phyloP scores from a whole-genome alignment of 164 flowering plant species.

The Taxillus chinensis region DNA sequence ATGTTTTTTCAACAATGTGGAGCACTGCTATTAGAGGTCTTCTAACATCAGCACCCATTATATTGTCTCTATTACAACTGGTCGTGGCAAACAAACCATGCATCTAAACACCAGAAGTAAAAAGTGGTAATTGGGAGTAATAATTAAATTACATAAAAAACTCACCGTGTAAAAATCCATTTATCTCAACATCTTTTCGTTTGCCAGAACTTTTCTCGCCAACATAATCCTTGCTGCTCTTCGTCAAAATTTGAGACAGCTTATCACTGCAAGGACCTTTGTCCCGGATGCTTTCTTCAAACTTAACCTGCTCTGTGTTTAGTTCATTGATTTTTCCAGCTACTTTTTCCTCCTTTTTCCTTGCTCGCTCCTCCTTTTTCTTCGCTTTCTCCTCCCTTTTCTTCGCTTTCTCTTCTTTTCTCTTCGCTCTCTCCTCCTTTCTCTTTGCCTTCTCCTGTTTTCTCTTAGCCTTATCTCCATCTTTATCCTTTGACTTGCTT shows the following conservation, averaged over 20 bases:
- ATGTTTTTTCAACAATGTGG: not conserved
- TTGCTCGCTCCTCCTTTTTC: slow-evolving; percentile 8
- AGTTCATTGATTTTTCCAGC: slow-evolving; percentile 5
- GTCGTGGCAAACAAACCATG: not conserved
- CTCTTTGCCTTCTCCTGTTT: slow-evolving; percentile 4
- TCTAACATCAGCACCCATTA: not conserved
- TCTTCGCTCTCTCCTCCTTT: slow-evolving; percentile 10
- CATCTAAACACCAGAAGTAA: not conserved
- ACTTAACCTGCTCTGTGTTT: slow-evolving; percentile 4
- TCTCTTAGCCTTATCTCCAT: not conserved
- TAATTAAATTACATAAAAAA: slow-evolving; percentile 1
- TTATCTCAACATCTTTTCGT: slow-evolving; percentile 13
- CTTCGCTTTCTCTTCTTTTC: slow-evolving; percentile 7
- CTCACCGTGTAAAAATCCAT: slow-evolving; percentile 18
- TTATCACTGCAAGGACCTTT: slow-evolving; percentile 2
- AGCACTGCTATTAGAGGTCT: not conserved
- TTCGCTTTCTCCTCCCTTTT: slow-evolving; percentile 8
- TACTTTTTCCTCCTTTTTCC: slow-evolving; percentile 7
- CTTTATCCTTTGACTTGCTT: slow-evolving; percentile 8
- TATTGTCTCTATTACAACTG: not conserved
- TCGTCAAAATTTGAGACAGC: not conserved
- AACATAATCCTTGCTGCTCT: not conserved
- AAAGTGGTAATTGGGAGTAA: not conserved
- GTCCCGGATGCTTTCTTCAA: slow-evolving; percentile 4
- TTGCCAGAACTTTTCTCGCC: slow-evolving; percentile 10